phyloP scores from a whole-genome alignment of 2,329 filamentous ascomycete genomes.

The Exophiala mesophila region DNA sequence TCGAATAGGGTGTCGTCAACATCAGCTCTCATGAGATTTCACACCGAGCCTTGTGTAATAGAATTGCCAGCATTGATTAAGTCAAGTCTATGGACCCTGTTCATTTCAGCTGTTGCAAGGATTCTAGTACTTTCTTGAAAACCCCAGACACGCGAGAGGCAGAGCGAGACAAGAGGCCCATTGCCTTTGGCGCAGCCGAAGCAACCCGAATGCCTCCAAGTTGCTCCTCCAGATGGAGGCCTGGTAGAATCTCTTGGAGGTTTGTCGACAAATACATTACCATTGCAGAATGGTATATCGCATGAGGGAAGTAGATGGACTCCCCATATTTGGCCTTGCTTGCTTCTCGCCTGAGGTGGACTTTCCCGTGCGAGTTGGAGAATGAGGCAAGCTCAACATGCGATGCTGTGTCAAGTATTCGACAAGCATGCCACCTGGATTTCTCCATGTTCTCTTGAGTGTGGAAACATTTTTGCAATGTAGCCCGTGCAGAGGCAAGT shows the following conservation, averaged over 20 bases:
- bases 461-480: conserved; percentile 4
- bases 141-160: background rate
- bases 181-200: background rate
- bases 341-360: conserved; percentile 1
- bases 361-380: background rate
- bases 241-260: conserved; percentile 28
- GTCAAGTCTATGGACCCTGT: too few relatives aligned
- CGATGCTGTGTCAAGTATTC: background rate
- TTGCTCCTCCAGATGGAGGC: background rate
- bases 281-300: conserved; percentile 8
- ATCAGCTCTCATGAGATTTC: too few relatives aligned
- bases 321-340: background rate
- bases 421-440: conserved; percentile 3
- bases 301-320: conserved; percentile 4
- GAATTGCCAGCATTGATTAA: too few relatives aligned
- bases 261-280: conserved; percentile 14
- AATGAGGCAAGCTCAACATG: background rate
- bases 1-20: too few relatives aligned
- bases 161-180: background rate
- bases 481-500: background rate
- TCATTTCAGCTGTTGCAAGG: too few relatives aligned
- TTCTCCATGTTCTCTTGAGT: conserved; percentile 1
- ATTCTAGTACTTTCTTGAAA: background rate
- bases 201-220: background rate
- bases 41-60: too few relatives aligned